Conservation (phyloP, 2,329 filamentous ascomycete genomes). For the Cercospora sp. region DNA sequence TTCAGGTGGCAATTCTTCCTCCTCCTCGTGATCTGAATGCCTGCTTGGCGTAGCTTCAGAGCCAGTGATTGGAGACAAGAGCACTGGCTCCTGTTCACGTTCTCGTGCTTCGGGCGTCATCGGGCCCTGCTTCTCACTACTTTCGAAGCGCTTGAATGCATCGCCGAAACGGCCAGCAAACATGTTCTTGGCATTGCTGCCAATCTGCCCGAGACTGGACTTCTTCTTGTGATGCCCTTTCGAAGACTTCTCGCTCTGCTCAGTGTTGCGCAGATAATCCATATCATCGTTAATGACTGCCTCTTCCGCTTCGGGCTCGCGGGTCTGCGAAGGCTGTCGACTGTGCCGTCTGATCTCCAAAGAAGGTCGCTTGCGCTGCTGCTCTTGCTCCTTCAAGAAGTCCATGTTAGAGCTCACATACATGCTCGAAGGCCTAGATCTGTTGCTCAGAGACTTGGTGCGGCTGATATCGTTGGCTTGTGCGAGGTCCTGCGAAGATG, state of each 20-base stretch:
- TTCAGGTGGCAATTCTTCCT: conserved; percentile 77
- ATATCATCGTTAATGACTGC: conserved; percentile 72
- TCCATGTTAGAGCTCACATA: conserved; percentile 82
- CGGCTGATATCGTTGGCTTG: conserved; percentile 53
- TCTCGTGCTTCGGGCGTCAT: conserved; percentile 26
- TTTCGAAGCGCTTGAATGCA: conserved; percentile 87
- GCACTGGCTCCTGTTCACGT: conserved; percentile 34
- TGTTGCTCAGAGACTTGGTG: conserved; percentile 64
- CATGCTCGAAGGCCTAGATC: conserved; percentile 75
- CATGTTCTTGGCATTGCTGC: conserved; percentile 67
- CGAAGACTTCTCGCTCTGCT: conserved; percentile 54
- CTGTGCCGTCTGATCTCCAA: conserved; percentile 37
- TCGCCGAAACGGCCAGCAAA: conserved; percentile 89
- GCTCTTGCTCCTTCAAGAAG: conserved; percentile 74
- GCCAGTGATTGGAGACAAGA: conserved; percentile 69
- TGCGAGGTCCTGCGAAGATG: conserved; percentile 61
- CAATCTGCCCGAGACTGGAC: conserved; percentile 66
- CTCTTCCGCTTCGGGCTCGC: conserved; percentile 56
- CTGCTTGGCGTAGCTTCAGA: conserved; percentile 70
- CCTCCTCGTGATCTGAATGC: conserved; percentile 59
- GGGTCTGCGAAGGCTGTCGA: conserved; percentile 33
- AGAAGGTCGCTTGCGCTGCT: conserved; percentile 35
- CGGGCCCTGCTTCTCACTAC: conserved; percentile 23
- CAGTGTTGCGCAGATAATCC: conserved; percentile 76
- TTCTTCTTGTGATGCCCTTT: conserved; percentile 60